These are phyloP conservation scores for Saccharomyces hybrid DNA, from an alignment of 1,139 yeast species.

Conservation along the genomic window DNA sequence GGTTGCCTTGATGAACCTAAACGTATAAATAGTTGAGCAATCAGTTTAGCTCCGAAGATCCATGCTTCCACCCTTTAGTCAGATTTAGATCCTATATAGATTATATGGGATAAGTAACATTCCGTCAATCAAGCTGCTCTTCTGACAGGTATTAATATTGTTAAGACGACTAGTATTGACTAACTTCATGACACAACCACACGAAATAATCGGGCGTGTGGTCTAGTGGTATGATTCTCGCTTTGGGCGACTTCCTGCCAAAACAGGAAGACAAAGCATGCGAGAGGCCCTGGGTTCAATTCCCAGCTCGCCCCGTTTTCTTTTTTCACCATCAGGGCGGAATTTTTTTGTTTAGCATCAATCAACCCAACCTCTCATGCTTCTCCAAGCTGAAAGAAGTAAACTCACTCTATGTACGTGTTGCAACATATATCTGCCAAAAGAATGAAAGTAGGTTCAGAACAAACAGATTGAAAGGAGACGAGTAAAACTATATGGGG, in stretches of 20 bases:
- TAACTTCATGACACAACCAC: background rate
- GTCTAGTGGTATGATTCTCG: constrained; percentile 10
- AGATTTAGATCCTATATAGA: too few relatives aligned
- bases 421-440: background rate
- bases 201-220: constrained; percentile 5
- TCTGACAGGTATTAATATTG: too few relatives aligned
- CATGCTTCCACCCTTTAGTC: too few relatives aligned
- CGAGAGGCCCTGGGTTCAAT: constrained; percentile 10
- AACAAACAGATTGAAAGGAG: background rate
- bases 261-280: constrained; percentile 4
- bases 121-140: too few relatives aligned
- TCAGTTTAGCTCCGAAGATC: too few relatives aligned
- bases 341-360: background rate
- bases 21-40: too few relatives aligned
- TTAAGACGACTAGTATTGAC: too few relatives aligned
- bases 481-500: background rate
- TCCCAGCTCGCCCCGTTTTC: constrained; percentile 8
- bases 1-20: too few relatives aligned
- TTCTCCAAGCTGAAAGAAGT: background rate
- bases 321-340: background rate
- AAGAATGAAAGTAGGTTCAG: background rate
- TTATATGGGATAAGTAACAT: too few relatives aligned
- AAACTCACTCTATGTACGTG: background rate
- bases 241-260: constrained; percentile 6
- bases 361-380: background rate